phyloP scores from a whole-genome alignment of 2,329 filamentous ascomycete species.

The Trichophyton schoenleinii region DNA sequence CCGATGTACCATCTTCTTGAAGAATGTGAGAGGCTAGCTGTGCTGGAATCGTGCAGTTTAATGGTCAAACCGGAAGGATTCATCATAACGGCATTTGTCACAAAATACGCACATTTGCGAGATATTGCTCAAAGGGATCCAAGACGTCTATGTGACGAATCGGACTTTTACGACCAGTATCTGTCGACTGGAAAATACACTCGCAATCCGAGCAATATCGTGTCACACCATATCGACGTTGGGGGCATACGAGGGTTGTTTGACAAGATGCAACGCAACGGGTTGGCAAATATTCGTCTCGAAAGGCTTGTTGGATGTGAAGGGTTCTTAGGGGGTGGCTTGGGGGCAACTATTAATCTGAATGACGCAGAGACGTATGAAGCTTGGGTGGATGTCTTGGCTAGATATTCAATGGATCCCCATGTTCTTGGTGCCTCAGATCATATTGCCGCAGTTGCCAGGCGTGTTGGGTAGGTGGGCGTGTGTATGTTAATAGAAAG shows the following conservation, averaged over 20 bases:
- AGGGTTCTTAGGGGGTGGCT: conserved; percentile 1
- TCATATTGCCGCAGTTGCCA: neutral
- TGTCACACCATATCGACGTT: neutral
- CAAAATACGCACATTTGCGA: conserved; percentile 2
- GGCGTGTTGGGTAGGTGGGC: neutral
- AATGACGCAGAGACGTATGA: neutral
- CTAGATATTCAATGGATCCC: neutral
- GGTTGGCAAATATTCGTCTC: neutral
- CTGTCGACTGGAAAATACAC: conserved; percentile 1
- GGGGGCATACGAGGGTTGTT: neutral
- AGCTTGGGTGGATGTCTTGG: neutral
- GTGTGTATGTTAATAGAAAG: neutral
- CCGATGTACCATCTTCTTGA: conserved; percentile 2
- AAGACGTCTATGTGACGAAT: neutral
- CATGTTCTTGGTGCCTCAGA: conserved; percentile 1
- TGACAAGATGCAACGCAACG: neutral
- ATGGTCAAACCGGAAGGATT: neutral
- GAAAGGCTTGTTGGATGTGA: neutral
- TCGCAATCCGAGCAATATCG: neutral
- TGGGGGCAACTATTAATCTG: neutral
- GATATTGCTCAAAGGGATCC: conserved; percentile 1
- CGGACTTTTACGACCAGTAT: neutral
- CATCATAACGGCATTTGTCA: conserved; percentile 3
- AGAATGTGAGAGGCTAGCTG: neutral
- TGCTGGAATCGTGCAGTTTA: neutral